Base-by-base conservation (phyloP, 805 yeast species). In the Candida incommunis region DNA sequence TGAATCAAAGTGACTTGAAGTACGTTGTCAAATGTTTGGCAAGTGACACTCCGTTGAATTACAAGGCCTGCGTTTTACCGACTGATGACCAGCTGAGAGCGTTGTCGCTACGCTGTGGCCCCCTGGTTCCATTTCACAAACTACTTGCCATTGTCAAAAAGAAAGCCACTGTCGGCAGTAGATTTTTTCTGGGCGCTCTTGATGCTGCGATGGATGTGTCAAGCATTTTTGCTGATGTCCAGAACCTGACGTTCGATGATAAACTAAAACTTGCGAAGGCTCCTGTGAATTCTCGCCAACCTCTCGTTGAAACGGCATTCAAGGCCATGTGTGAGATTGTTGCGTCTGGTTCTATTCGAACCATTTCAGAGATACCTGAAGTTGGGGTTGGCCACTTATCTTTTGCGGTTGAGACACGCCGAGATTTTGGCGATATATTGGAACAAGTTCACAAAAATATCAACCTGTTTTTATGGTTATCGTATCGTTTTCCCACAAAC, bases 401-500 rank as follows among this genome's bases (percentile, higher is more conserved):
- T 52, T 1, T 43, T 23, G 2, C 40, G 47, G 35, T 22, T 7
- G 2, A 25, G 16, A 15, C 40, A 24, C 2, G 47, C 21, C 23
- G 43, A 49, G 31, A 31, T 16, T 31, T 31, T 31, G 37, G 37
- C 3, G 49, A 48, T 50, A 57, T 58, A 25, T 62, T 79, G 20
- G 96, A 87, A 57, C 70, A 71, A 3, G 64, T 81, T 47, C 94
- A 87, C 63, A 76, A 76, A 51, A 64, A 75, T 41, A 69, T 84
- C 16, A 71, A 78, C 52, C 63, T 83, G 4, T 90, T 76, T 56
- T 66, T 85, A 57, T 90, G 98, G 98, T 67, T 90, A 49, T 72
- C 83, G 45, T 88, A 84, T 59, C 68, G 96, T 55, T 90, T 81
- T 67, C 95, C 96, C 1, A 76, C 80, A 24, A 70, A 76, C 43